Conservation (phyloP, 805 yeast genomes). For the Crinitomyces ghanaensis region DNA sequence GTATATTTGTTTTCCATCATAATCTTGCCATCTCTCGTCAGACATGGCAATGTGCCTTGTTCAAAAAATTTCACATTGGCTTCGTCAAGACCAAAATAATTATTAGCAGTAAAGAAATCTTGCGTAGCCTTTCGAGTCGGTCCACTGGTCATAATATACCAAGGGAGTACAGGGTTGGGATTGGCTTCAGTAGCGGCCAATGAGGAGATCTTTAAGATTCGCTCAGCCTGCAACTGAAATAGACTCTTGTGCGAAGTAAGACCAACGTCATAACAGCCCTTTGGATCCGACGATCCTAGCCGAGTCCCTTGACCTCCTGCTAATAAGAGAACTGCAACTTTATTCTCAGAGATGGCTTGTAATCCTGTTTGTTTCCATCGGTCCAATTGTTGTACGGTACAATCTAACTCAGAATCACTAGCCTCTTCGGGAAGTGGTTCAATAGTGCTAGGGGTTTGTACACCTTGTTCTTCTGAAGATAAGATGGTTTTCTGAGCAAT, state of each 20-base stretch:
- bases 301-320: constrained; percentile 99
- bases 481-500: constrained; percentile 21
- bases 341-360: constrained; percentile 51
- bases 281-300: constrained; percentile 79
- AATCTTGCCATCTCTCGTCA: constrained; percentile 61
- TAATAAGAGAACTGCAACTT: constrained; percentile 83
- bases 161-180: constrained; percentile 37
- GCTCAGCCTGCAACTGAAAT: constrained; percentile 89
- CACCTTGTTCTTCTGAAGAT: constrained; percentile 6
- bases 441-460: constrained; percentile 9
- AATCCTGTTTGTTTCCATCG: constrained; percentile 47
- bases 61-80: constrained; percentile 68
- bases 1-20: constrained; percentile 44
- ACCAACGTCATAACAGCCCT: constrained; percentile 85
- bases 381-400: constrained; percentile 22
- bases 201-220: constrained; percentile 51
- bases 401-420: constrained; percentile 23
- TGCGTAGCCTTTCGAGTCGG: constrained; percentile 76
- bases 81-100: constrained; percentile 57
- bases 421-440: constrained; percentile 23
- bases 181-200: constrained; percentile 31
- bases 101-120: constrained; percentile 46
- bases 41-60: constrained; percentile 93
- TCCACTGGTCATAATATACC: constrained; percentile 93
- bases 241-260: constrained; percentile 75